Base-by-base conservation (phyloP, 2,329 filamentous ascomycete species). In the Akanthomyces muscarius region DNA sequence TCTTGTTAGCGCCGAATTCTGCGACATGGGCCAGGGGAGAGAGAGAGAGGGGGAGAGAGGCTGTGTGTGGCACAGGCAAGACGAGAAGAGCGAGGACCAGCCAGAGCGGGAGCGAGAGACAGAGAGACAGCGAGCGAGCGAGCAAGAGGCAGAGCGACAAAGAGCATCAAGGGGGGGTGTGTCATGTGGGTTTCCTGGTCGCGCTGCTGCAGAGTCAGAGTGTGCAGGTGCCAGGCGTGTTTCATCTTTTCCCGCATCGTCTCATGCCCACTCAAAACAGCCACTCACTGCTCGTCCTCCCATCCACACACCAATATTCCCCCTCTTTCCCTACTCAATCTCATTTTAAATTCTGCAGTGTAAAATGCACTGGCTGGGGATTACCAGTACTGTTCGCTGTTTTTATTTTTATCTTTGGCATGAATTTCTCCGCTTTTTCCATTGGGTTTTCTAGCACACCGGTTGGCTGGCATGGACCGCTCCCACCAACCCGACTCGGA, bases 201-300 rank as follows among this genome's bases (percentile, higher is more conserved):
- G 38, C 38, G 47, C 48, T 54, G 50, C 50, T 36, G 33, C 33
- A 36, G 33, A 8, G 33, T 36, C 33, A 36, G 33, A 36, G 33
- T 6, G 33, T 36, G 7, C 2, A 36, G 50, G 61, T 61, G 60
- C 60, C 65, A 67, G 63, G 64, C 65, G 64, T 63, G 65, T 67
- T 67, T 67, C 65, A 67, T 47, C 8, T 65, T 60, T 61, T 54
- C 56, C 59, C 63, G 63, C 63, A 64, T 62, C 54, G 48, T 55
- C 42, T 64, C 62, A 25, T 62, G 62, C 64, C 64, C 51, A 59
- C 61, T 63, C 56, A 47, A 59, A 60, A 51, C 21, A 51, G 14
- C 56, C 56, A 51, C n/a, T 59, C 56, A 51, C 2, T 41, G 14
- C 33, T 16, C 41, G 41, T n/a, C 53, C 4, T 21, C 11, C 6